Conservation (phyloP, 176 grass and related monocot species). For the Eragrostis curvula region DNA sequence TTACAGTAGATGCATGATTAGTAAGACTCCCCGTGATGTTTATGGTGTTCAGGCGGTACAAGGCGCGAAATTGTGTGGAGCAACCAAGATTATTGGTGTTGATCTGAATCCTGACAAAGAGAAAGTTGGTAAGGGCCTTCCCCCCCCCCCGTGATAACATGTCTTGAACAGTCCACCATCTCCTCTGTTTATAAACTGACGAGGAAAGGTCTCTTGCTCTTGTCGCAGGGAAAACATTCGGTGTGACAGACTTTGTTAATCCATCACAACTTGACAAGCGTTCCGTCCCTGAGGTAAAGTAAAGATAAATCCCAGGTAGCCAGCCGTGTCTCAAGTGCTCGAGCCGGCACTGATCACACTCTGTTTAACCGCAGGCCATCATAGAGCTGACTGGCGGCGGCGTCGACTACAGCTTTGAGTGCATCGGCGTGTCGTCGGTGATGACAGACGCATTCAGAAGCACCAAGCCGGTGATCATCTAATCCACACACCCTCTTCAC, state of each 20-base stretch:
- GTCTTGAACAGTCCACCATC: not conserved
- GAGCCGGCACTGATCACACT: too few relatives aligned
- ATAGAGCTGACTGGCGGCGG: conserved; percentile 62
- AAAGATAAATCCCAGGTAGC: not conserved
- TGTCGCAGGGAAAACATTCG: conserved; percentile 49
- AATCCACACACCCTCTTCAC: not conserved
- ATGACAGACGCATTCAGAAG: conserved; percentile 68
- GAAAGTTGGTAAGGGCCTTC: conserved; percentile 36
- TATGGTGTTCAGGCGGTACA: conserved; percentile 52
- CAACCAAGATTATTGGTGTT: conserved; percentile 60
- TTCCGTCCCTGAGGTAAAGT: conserved; percentile 54
- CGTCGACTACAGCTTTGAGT: conserved; percentile 78
- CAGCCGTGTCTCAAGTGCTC: too few relatives aligned
- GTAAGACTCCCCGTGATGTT: not conserved
- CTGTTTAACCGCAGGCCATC: conserved; percentile 50
- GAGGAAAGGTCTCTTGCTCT: not conserved
- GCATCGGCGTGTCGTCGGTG: conserved; percentile 63
- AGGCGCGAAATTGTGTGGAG: conserved; percentile 66
- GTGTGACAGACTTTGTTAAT: conserved; percentile 61
- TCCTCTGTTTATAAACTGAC: not conserved
- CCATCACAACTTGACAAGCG: conserved; percentile 46
- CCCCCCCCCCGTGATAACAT: fast-evolving
- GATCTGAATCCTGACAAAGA: conserved; percentile 67
- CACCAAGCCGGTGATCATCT: conserved; percentile 43
- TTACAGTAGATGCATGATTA: not conserved